phyloP scores from a whole-genome alignment of 306 rosid genomes.

The Medicago ruthenica region DNA sequence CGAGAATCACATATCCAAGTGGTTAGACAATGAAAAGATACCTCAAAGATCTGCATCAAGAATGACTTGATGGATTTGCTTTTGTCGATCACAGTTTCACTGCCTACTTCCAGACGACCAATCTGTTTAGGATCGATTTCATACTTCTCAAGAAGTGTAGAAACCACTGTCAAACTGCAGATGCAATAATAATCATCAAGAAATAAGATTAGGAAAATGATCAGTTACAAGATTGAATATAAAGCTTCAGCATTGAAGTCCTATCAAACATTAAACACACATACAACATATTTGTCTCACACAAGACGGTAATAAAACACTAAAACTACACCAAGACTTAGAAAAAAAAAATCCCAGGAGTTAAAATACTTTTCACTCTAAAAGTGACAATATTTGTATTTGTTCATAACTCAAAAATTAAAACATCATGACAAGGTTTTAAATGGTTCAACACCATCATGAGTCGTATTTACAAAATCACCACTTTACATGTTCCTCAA shows the following conservation, averaged over 20 bases:
- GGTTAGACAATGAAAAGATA: slow-evolving; percentile 38
- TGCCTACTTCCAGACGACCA: slow-evolving; percentile 99
- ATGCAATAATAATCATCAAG: slow-evolving; percentile 39
- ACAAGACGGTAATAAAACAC: neutral
- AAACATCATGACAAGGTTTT: neutral
- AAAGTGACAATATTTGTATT: slow-evolving; percentile 12
- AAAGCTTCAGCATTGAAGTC: slow-evolving; percentile 20
- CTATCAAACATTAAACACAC: neutral
- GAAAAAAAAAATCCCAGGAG: neutral
- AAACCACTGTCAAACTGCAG: slow-evolving; percentile 91
- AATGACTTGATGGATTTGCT: slow-evolving; percentile 99
- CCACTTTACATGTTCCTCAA: neutral
- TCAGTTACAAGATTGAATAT: slow-evolving; percentile 10
- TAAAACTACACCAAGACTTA: slow-evolving; percentile 9
- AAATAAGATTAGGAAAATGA: neutral
- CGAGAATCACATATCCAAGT: slow-evolving; percentile 18
- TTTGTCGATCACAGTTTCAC: slow-evolving; percentile 98
- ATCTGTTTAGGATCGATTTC: slow-evolving; percentile 88
- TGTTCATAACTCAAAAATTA: slow-evolving; percentile 7
- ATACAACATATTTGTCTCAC: neutral
- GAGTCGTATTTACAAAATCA: neutral
- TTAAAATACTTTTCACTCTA: slow-evolving; percentile 11
- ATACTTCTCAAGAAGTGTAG: slow-evolving; percentile 86
- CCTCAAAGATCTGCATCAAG: slow-evolving; percentile 99
- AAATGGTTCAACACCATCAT: slow-evolving; percentile 2